These are phyloP conservation scores for Colletotrichum sp. DNA, from an alignment of 2,329 filamentous ascomycete genomes.

Conservation along the genomic window DNA sequence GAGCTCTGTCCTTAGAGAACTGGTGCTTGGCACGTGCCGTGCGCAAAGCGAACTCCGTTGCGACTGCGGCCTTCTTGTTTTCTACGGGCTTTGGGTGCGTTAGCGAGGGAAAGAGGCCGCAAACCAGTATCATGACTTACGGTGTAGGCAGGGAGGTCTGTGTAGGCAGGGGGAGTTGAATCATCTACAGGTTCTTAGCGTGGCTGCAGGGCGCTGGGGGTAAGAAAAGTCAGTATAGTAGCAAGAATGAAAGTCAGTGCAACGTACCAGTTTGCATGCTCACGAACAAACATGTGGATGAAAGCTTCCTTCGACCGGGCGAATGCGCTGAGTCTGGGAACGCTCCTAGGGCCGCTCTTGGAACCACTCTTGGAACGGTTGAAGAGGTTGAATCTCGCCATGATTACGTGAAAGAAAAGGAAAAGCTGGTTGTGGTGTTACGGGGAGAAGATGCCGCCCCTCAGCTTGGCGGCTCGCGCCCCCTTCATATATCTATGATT, in stretches of 20 bases:
- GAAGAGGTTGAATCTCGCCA: background rate
- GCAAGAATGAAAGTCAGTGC: fast-evolving
- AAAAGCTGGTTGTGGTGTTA: background rate
- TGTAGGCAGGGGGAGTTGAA: background rate
- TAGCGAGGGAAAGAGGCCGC: fast-evolving
- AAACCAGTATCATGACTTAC: background rate
- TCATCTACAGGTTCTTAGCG: fast-evolving
- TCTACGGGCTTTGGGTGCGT: background rate
- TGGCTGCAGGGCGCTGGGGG: background rate
- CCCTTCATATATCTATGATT: background rate
- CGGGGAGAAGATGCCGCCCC: background rate
- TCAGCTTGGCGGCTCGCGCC: background rate
- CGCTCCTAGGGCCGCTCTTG: background rate
- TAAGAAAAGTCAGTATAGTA: background rate
- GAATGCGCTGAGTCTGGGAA: background rate
- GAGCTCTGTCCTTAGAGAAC: background rate
- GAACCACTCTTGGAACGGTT: background rate
- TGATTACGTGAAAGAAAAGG: background rate
- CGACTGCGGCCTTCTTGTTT: background rate
- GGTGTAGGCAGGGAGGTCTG: fast-evolving
- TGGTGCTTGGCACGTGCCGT: background rate
- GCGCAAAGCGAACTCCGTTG: background rate
- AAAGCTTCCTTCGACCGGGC: background rate
- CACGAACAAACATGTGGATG: background rate
- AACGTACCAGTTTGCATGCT: background rate